Base-by-base conservation (phyloP, 2,329 filamentous ascomycete species). In the Aspergillus thermomutatus region DNA sequence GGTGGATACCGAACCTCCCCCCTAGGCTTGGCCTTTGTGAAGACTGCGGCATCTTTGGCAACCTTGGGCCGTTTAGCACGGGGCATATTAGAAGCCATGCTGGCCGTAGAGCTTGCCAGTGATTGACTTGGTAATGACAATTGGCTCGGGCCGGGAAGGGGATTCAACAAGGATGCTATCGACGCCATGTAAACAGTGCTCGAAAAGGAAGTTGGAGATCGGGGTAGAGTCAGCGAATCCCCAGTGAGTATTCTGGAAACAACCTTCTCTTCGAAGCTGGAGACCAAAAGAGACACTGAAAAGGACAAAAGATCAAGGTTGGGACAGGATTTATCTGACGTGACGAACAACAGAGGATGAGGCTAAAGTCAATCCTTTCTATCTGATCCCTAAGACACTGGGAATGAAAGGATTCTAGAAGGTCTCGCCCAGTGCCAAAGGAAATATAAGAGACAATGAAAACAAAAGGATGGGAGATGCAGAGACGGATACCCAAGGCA, bases 1-100 rank as follows among this genome's bases (percentile, higher is more conserved):
- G 92, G 90, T 19, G 82, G 83, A 68, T 88, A 96, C 69, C 88
- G 87, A 63, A 95, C 80, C 27, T 82, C 77, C 3, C 89, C 90
- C 60, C 86, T 85, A 31, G 84, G 78, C 57, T 82, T 81, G 49
- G 83, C 84, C 65, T 83, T 85, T 27, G 80, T 79, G 69, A 88
- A 86, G 7, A 87, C 75, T 0, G 84, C 81, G 27, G 80, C 82
- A 65, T 89, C 85, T 70, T 89, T 91, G 56, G 82, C 76, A 67
- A 87, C 78, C 74, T 87, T 90, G 61, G 81, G 80, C 66, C 70
- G 73, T 60, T 73, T 76, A 25, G 65, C 65, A 21, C 63, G 66
- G 19, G 64, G 60, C 5, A 63, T 40, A 5, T 46, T 60, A 19
- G 57, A 65, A 59, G 56, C 67, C 62, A 59, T 66, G 61, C 71